Evolutionary conservation across 83 land plant genomes (phyloP), one percentile per base, ranked within the genome.

Genomic region (Diphasiastrum complanatum): DNA sequence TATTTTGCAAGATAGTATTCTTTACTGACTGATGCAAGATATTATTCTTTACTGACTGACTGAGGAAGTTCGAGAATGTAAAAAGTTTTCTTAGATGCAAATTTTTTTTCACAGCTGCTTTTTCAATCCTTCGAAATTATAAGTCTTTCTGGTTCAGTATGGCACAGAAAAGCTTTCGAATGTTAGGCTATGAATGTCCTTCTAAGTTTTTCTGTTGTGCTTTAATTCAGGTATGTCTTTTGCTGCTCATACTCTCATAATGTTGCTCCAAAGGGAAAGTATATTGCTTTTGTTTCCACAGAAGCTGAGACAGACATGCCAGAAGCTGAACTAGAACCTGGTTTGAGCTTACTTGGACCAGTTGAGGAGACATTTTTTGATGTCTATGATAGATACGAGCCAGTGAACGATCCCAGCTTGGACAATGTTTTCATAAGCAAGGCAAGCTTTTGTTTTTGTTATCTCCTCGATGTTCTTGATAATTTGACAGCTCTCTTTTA

Each of bases 241-340:
- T 89, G 96, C 61, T 89, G 91, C 43, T 89, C 96, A 0, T 75
- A 85, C 62, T 71, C 96, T 18, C 96, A 89, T 66, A 89, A 89
- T 66, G 85, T 89, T 64, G 91, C 96, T 33, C 91, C 96, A 5
- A 85, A 86, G 56, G 96, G 96, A 36, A 89, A 85, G 75, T 89
- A 80, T 65, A 89, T 89, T 41, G 96, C 96, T n/a, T 89, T 89
- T 73, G 91, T 89, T 24, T 89, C 96, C n/a, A 80, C 91, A 1
- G 88, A 85, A 60, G 96, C 85, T 31, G 91, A 89, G 77, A 85
- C 96, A 0, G 85, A 83, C 36, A 55, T 70, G 3, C 96, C 96
- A 33, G 76, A 89, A 71, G 33, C 26, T 6, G 96, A 89, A 68
- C 73, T 89, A n/a, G 75, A 83, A 65, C 78, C 87, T 34, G 96